Base-by-base conservation (phyloP, 768 basidiomycete genomes). In the Steccherinum ochraceum region DNA sequence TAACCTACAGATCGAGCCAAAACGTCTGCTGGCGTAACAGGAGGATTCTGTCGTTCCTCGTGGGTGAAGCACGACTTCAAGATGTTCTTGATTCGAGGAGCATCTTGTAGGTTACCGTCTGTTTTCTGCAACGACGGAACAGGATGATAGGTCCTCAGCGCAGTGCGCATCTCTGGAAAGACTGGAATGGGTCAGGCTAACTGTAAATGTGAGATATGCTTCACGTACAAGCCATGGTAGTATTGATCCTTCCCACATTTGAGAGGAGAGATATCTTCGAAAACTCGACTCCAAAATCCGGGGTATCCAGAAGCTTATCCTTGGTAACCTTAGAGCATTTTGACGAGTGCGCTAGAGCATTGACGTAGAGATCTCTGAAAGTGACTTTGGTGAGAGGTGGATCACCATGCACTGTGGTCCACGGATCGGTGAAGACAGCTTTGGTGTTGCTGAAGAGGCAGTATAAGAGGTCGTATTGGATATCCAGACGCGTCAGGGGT, bases 241-340 rank as follows among this genome's bases (percentile, higher is more conserved):
- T 86, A 61, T 88, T 88, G 56, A 90, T 79, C 50, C 87, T 71
- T 24, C 86, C 86, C n/a, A 89, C 81, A 58, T 90, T 90, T 19
- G 86, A 81, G 23, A 89, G 69, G 3, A 89, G 69, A 1, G 81
- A 77, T 35, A 89, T 74, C 77, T 85, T 86, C n/a, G 80, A 79
- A 67, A 87, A 84, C 63, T 84, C 84, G 24, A 77, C 72, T 2
- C 79, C 78, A 60, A 84, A 86, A 12, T 67, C 65, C 7, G 76
- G 68, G 12, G 73, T 75, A 27, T 83, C 80, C n/a, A 67, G 60
- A 69, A 90, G 81, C 64, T 84, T 88, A 63, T 85, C 83, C 55
- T 82, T 83, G 47, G 87, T 74, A 7, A 77, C 77, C 62, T 81
- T 83, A 11, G 87, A 85, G 24, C 81, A 80, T 58, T 84, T 85